A percentile compares a stretch with the other conserved stretches of the same genome.
Conservation (phyloP, 202 grass and related monocot genomes). For the Carex arenaria region DNA sequence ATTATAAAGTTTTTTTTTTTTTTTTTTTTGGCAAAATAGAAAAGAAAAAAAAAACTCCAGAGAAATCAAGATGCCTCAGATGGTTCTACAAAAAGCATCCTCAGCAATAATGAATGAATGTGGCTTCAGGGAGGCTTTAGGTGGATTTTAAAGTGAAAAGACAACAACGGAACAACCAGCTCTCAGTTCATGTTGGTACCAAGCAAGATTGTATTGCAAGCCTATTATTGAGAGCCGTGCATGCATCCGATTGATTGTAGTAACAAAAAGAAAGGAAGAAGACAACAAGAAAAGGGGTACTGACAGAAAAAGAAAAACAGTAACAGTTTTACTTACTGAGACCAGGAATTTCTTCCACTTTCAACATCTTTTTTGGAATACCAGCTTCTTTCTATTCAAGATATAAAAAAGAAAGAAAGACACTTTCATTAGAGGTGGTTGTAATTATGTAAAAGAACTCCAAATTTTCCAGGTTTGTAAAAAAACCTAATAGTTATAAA, state of each 20-base stretch:
- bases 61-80: too few species aligned
- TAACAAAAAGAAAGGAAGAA: background rate
- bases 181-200: too few species aligned
- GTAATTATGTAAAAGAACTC: background rate
- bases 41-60: too few species aligned
- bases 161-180: too few species aligned
- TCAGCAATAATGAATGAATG: too few species aligned
- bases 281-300: background rate
- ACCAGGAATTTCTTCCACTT: conserved; percentile 92
- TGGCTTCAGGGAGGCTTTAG: too few species aligned
- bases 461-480: background rate
- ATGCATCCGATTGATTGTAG: background rate
- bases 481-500: background rate
- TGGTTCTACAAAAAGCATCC: too few species aligned
- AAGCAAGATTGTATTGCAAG: background rate
- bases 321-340: conserved; percentile 61
- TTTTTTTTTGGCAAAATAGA: too few species aligned
- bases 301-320: background rate
- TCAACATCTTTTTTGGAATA: conserved; percentile 78
- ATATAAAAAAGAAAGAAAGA: conserved; percentile 16
- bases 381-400: conserved; percentile 88
- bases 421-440: background rate
- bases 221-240: background rate
- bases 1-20: too few species aligned
- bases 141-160: too few species aligned